These are phyloP conservation scores for Crithidia fasciculata DNA, from an alignment of 208 protist genomes.

Conservation along the genomic window DNA sequence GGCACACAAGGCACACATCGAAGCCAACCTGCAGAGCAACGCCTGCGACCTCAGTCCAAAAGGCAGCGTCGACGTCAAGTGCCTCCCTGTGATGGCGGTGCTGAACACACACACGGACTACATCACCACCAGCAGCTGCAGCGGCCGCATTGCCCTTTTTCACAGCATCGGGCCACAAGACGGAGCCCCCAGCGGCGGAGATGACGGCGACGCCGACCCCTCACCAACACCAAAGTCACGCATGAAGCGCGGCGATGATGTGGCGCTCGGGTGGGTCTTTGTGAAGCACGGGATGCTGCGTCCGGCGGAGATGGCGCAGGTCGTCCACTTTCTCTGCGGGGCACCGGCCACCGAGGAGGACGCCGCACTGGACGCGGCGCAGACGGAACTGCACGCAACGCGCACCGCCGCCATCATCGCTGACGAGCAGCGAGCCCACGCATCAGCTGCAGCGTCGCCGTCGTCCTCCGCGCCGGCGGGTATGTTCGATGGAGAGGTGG, in stretches of 20 bases:
- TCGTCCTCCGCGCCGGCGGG: background rate
- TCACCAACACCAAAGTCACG: conserved; percentile 6
- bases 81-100: conserved; percentile 66
- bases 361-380: conserved; percentile 28
- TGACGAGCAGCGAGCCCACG: background rate
- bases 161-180: conserved; percentile 41
- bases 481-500: conserved; percentile 58
- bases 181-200: background rate
- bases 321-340: conserved; percentile 74
- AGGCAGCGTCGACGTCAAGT: conserved; percentile 77
- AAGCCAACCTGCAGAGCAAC: conserved; percentile 59
- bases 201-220: conserved; percentile 4
- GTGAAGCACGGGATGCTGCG: conserved; percentile 83
- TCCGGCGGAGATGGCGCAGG: conserved; percentile 51
- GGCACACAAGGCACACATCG: conserved; percentile 73
- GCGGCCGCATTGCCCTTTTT: conserved; percentile 89
- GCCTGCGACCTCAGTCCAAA: conserved; percentile 84
- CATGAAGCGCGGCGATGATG: conserved; percentile 69
- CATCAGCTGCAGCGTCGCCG: background rate
- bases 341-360: conserved; percentile 24
- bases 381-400: conserved; percentile 26
- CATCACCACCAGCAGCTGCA: conserved; percentile 90
- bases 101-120: conserved; percentile 83
- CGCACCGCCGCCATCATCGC: conserved; percentile 15
- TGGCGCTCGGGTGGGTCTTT: conserved; percentile 83